A percentile compares a stretch with the other conserved stretches of the same genome.
phyloP scores from a whole-genome alignment of 768 basidiomycete genomes.

The Krasilnikovozyma curviuscula region DNA sequence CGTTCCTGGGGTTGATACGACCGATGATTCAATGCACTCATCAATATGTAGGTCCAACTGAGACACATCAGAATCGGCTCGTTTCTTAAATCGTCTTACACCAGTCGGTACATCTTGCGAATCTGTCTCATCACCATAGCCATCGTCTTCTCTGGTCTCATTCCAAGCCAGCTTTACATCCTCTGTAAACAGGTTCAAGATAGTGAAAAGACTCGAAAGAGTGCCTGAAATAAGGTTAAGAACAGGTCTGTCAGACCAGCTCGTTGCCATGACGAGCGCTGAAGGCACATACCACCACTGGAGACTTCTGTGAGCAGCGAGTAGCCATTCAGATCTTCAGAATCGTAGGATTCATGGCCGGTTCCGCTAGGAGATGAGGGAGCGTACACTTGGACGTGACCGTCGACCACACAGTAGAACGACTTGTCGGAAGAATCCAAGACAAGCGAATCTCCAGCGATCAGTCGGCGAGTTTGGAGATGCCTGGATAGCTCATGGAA shows the following conservation, averaged over 20 bases:
- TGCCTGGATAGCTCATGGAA: slow-evolving; percentile 95
- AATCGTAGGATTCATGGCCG: too few relatives aligned
- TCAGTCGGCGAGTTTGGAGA: slow-evolving; percentile 80
- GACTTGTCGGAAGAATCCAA: slow-evolving; percentile 68
- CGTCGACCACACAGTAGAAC: slow-evolving; percentile 96
- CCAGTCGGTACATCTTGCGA: neutral
- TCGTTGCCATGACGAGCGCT: too few relatives aligned
- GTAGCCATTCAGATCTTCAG: slow-evolving; percentile 67
- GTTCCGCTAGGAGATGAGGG: slow-evolving; percentile 17
- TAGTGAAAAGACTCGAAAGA: slow-evolving; percentile 86
- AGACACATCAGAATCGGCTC: slow-evolving; percentile 24
- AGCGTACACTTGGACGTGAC: slow-evolving; percentile 17
- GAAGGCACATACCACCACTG: slow-evolving; percentile 77
- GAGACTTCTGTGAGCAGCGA: slow-evolving; percentile 92
- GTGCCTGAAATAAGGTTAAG: too few relatives aligned
- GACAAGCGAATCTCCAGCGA: slow-evolving; percentile 85
- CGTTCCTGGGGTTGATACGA: too few relatives aligned
- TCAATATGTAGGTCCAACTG: slow-evolving; percentile 22
- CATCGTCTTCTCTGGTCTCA: too few relatives aligned
- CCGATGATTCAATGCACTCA: too few relatives aligned
- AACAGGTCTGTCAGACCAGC: too few relatives aligned
- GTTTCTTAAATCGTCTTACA: neutral
- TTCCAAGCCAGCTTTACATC: slow-evolving; percentile 60
- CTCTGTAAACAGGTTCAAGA: slow-evolving; percentile 89
- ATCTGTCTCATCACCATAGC: slow-evolving; percentile 2